Percentiles rank a stretch among this genome's conserved stretches.
Evolutionary conservation across 2,329 filamentous ascomycete genomes (phyloP).

Genomic region (Aspergillus alliaceus): DNA sequence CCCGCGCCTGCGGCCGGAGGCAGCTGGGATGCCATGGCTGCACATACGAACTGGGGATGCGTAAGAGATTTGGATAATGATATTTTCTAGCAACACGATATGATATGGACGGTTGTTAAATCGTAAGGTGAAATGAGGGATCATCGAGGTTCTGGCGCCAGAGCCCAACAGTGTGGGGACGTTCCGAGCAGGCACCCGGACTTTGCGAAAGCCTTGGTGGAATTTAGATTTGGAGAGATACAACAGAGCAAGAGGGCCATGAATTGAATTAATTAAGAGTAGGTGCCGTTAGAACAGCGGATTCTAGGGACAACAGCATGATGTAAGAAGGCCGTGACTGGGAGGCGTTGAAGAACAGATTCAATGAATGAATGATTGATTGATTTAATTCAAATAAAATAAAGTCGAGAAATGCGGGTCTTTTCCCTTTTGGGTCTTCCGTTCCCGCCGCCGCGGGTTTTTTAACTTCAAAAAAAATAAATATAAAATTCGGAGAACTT

Average conservation of each 20-base stretch:
- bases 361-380: not conserved
- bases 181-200: constrained; percentile 8
- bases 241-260: no score
- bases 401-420: not conserved
- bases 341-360: no score
- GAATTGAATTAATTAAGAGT: no score
- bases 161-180: constrained; percentile 16
- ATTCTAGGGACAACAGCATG: not conserved
- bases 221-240: no score
- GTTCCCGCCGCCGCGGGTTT: not conserved
- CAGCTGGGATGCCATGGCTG: constrained; percentile 26
- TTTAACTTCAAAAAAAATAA: no score
- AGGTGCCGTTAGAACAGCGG: not conserved
- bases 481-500: no score
- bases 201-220: not conserved
- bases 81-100: not conserved
- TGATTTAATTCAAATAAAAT: not conserved
- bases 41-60: not conserved
- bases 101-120: not conserved
- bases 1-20: constrained; percentile 31
- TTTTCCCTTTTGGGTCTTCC: not conserved
- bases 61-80: not conserved
- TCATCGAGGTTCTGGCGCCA: constrained; percentile 15
- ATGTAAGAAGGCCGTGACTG: not conserved
- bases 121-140: constrained; percentile 2